phyloP scores from a whole-genome alignment of 2,329 filamentous ascomycete species.

The Parafenestella ontariensis region DNA sequence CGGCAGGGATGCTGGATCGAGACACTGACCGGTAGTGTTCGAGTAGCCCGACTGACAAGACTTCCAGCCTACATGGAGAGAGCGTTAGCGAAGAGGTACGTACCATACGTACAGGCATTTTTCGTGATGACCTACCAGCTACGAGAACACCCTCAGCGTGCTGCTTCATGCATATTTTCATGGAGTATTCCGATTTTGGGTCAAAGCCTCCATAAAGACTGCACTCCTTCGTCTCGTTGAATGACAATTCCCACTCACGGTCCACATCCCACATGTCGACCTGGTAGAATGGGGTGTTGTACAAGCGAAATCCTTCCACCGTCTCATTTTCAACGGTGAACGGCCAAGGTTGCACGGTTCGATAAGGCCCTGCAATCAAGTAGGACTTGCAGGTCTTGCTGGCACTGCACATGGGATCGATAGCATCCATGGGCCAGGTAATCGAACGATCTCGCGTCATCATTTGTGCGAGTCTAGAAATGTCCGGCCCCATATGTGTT shows the following conservation, averaged over 20 bases:
- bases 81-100: neutral
- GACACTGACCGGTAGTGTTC: constrained; percentile 11
- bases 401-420: constrained; percentile 11
- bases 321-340: constrained; percentile 5
- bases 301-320: constrained; percentile 11
- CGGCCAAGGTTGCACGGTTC: constrained; percentile 20
- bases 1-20: constrained; percentile 1
- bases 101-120: too few relatives aligned
- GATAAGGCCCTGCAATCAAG: constrained; percentile 20
- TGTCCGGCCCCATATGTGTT: constrained; percentile 2
- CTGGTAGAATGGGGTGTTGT: constrained; percentile 22
- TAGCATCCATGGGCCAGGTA: constrained; percentile 10
- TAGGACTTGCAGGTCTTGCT: constrained; percentile 16
- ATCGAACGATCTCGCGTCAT: constrained; percentile 20
- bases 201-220: constrained; percentile 17
- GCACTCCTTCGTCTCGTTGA: neutral
- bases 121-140: constrained; percentile 9
- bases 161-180: constrained; percentile 14
- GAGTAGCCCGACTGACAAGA: constrained; percentile 14
- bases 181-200: constrained; percentile 6
- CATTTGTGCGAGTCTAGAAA: constrained; percentile 13
- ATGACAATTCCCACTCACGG: neutral
- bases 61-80: constrained; percentile 14
- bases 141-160: constrained; percentile 7
- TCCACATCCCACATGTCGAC: constrained; percentile 20